Conservation (phyloP, 1,284 basidiomycete genomes). For the Malassezia japonica region DNA sequence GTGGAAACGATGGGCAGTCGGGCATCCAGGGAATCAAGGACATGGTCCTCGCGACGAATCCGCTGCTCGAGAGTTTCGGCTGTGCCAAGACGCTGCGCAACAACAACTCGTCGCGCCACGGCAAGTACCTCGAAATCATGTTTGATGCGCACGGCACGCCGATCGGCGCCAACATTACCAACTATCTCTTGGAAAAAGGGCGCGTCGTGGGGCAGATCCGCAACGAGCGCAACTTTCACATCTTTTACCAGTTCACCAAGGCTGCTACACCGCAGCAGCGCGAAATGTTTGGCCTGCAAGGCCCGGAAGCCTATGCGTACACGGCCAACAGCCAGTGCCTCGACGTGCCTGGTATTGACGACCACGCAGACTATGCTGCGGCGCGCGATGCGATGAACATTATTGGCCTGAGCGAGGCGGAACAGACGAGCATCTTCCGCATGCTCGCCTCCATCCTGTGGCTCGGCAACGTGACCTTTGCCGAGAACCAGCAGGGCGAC, state of each 20-base stretch:
- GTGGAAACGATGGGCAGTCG: conserved; percentile 58
- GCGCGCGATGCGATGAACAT: conserved; percentile 90
- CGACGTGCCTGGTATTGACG: conserved; percentile 83
- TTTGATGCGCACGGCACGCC: conserved; percentile 88
- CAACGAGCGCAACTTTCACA: conserved; percentile 95
- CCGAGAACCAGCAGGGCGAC: conserved; percentile 81
- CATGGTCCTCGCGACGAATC: conserved; percentile 99
- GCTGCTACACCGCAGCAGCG: conserved; percentile 78
- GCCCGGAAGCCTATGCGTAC: conserved; percentile 88
- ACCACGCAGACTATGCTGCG: conserved; percentile 73
- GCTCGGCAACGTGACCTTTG: conserved; percentile 74
- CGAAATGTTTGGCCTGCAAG: conserved; percentile 91
- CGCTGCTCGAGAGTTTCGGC: conserved; percentile 91
- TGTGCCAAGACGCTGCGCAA: conserved; percentile 98
- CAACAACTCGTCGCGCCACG: conserved; percentile 97
- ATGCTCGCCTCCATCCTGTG: conserved; percentile 87
- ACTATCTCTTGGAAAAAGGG: conserved; percentile 93
- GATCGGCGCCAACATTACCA: conserved; percentile 94
- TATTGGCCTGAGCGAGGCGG: conserved; percentile 72
- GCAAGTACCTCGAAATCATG: conserved; percentile 99
- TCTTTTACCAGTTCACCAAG: conserved; percentile 99
- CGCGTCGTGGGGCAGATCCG: conserved; percentile 91
- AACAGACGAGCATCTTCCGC: conserved; percentile 86
- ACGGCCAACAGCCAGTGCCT: conserved; percentile 85
- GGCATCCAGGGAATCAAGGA: conserved; percentile 92